Percentiles rank a stretch among this genome's conserved stretches.
Evolutionary conservation across 2,329 filamentous ascomycete genomes (phyloP).

Genomic region (Aspergillus amoenus): DNA sequence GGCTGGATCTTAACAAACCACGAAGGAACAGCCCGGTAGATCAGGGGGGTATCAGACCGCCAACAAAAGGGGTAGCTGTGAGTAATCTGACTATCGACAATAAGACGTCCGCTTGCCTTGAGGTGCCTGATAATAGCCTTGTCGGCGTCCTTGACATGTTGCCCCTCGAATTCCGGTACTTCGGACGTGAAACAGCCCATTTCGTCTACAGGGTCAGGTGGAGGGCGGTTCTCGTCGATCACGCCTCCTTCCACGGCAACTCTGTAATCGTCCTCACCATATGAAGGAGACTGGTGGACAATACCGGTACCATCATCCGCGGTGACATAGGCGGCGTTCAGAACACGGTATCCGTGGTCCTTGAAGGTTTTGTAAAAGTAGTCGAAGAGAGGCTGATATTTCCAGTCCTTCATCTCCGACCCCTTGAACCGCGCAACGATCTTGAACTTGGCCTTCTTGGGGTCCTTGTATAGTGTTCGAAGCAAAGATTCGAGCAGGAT

Average conservation of each 20-base stretch:
- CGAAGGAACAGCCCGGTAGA: conserved; percentile 86
- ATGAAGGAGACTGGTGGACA: conserved; percentile 90
- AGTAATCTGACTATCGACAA: conserved; percentile 82
- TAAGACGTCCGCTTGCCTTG: conserved; percentile 71
- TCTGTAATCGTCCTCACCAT: conserved; percentile 94
- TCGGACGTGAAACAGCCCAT: conserved; percentile 74
- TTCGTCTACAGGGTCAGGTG: conserved; percentile 91
- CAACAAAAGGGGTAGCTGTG: conserved; percentile 95
- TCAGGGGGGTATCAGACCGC: conserved; percentile 90
- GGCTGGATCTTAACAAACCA: conserved; percentile 92
- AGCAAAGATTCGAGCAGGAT: conserved; percentile 81
- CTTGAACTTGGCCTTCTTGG: conserved; percentile 92
- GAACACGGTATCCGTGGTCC: conserved; percentile 75
- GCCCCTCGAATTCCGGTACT: conserved; percentile 77
- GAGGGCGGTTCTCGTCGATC: conserved; percentile 71
- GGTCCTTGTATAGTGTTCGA: conserved; percentile 84
- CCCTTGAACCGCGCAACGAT: conserved; percentile 77
- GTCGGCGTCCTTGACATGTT: conserved; percentile 89
- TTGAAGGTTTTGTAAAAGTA: conserved; percentile 91
- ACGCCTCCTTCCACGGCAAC: conserved; percentile 74
- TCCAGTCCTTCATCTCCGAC: conserved; percentile 82
- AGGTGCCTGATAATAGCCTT: conserved; percentile 90
- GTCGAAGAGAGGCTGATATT: conserved; percentile 83
- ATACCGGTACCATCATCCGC: conserved; percentile 89
- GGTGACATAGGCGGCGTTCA: conserved; percentile 84